phyloP scores from a whole-genome alignment of 176 grass and related monocot species.

The Oryza brachyantha region DNA sequence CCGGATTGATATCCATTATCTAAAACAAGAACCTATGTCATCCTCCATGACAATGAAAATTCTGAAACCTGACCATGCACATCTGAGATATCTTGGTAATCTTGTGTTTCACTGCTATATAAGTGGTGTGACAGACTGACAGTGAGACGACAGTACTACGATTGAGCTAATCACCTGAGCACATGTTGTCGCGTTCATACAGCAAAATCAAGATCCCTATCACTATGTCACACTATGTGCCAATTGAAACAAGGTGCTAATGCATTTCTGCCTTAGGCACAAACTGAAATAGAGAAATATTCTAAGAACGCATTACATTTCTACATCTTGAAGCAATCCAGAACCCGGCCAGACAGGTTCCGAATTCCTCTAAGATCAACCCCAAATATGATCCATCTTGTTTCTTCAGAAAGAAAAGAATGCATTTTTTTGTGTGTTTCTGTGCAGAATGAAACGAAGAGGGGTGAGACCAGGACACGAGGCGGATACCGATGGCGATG shows the following conservation, averaged over 20 bases:
- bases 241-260: neutral
- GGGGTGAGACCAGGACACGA: neutral
- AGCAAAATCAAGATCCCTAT: neutral
- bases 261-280: neutral
- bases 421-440: no score
- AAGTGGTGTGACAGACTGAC: neutral
- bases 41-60: neutral
- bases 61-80: neutral
- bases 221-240: neutral
- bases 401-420: no score
- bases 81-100: neutral
- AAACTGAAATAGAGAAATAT: neutral
- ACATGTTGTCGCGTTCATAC: neutral
- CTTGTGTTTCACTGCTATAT: neutral
- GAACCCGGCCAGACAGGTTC: neutral
- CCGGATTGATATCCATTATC: no score
- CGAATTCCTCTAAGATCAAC: neutral
- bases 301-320: neutral
- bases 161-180: neutral
- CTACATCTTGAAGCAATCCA: neutral
- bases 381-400: no score
- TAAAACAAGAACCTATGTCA: neutral
- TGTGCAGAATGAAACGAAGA: neutral
- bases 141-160: neutral
- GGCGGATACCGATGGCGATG: constrained; percentile 52